A percentile compares a stretch with the other conserved stretches of the same genome.
Conservation (phyloP, 768 basidiomycete genomes). For the Calocybe gangraenosa region DNA sequence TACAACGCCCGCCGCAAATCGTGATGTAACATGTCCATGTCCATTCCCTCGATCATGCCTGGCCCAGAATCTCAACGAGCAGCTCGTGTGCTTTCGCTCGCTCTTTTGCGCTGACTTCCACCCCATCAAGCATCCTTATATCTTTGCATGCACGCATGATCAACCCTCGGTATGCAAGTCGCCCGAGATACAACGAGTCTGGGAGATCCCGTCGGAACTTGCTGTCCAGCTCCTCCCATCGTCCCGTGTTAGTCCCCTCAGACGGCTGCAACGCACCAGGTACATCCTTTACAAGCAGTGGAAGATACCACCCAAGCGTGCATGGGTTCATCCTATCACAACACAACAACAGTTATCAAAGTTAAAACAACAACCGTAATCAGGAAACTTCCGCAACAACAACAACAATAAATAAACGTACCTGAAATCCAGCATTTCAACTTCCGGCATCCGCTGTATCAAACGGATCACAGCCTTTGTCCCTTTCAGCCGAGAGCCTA, state of each 20-base stretch:
- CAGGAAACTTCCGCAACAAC: not conserved
- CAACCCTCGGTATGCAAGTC: conserved; percentile 86
- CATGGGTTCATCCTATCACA: conserved; percentile 84
- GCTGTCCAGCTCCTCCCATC: conserved; percentile 76
- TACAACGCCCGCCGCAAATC: conserved; percentile 12
- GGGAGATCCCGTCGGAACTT: conserved; percentile 90
- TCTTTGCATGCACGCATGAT: conserved; percentile 72
- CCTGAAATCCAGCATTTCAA: conserved; percentile 93
- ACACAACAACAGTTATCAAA: conserved; percentile 8
- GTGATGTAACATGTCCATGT: conserved; percentile 18
- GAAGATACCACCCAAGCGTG: conserved; percentile 94
- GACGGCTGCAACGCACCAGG: conserved; percentile 66
- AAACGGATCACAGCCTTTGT: conserved; percentile 71
- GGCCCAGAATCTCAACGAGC: conserved; percentile 42
- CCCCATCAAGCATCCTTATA: conserved; percentile 80
- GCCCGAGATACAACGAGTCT: conserved; percentile 80
- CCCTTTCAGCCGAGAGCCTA: conserved; percentile 78
- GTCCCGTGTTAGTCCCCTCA: conserved; percentile 28
- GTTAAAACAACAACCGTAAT: not conserved
- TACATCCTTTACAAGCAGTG: conserved; percentile 69
- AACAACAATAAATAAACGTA: conserved; percentile 21
- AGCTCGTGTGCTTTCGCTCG: conserved; percentile 74
- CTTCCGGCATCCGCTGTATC: conserved; percentile 65
- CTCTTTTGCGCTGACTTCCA: conserved; percentile 81
- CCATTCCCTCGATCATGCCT: conserved; percentile 14